Percentiles rank a stretch among this genome's conserved stretches.
Evolutionary conservation across 179 eudicot genomes (phyloP).

Genomic region (Gypsophila paniculata): DNA sequence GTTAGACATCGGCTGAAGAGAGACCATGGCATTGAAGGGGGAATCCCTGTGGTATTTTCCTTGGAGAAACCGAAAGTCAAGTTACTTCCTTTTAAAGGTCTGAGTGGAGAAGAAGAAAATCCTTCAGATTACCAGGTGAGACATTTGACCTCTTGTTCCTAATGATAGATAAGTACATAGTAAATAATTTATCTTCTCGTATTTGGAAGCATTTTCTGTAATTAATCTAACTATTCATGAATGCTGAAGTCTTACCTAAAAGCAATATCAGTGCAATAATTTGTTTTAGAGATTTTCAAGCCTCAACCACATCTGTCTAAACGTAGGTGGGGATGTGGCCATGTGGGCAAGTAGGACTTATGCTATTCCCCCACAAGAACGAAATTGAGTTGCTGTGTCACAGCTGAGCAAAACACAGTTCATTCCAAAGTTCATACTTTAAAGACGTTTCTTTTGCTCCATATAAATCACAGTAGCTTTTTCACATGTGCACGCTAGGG

Average conservation of each 20-base stretch:
- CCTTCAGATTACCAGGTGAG: conserved; percentile 94
- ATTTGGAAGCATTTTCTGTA: background rate
- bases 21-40: conserved; percentile 95
- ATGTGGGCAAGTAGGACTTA: too few relatives aligned
- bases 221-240: background rate
- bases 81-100: conserved; percentile 89
- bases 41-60: conserved; percentile 93
- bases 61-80: conserved; percentile 96
- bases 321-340: background rate
- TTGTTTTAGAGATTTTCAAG: too few relatives aligned
- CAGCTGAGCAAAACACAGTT: background rate
- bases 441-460: background rate
- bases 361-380: background rate
- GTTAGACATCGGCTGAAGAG: conserved; percentile 80
- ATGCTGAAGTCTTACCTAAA: background rate
- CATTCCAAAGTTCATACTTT: background rate
- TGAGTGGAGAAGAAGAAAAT: conserved; percentile 84
- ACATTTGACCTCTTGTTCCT: conserved; percentile 8
- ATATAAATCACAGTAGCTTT: conserved; percentile 2
- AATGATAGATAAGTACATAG: background rate
- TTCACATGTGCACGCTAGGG: background rate
- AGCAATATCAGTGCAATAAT: too few relatives aligned
- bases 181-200: conserved; percentile 6
- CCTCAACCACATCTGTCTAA: too few relatives aligned
- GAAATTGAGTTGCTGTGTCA: background rate